Percentiles rank a stretch among this genome's conserved stretches.
Evolutionary conservation across 352 stramenopile genomes (phyloP).

Genomic region (Globisporangium apiculatum): DNA sequence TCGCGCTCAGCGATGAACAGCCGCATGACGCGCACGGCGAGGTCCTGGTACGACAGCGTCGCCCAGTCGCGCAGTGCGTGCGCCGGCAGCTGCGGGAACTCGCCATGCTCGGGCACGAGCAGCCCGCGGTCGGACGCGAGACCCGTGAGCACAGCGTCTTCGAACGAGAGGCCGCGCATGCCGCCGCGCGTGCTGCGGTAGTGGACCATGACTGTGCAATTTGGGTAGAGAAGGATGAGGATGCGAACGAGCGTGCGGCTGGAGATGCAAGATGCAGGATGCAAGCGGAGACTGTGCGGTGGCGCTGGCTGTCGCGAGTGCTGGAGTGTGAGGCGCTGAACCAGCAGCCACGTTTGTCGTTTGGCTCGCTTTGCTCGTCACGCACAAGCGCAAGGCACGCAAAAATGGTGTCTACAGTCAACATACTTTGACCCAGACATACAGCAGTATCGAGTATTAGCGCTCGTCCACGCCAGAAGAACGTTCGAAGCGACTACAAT

Average conservation of each 20-base stretch:
- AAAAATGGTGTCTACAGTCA: neutral
- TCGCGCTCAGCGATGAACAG: slow-evolving; percentile 95
- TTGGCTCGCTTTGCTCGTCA: neutral
- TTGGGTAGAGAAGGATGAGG: neutral
- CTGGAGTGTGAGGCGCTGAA: slow-evolving; percentile 3
- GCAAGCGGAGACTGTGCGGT: too few relatives aligned
- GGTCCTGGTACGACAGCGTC: slow-evolving; percentile 90
- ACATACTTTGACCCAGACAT: too few relatives aligned
- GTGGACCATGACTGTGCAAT: slow-evolving; percentile 46
- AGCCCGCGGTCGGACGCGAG: slow-evolving; percentile 80
- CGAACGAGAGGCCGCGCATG: slow-evolving; percentile 76
- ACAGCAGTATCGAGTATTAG: neutral
- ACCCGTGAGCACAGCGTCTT: slow-evolving; percentile 82
- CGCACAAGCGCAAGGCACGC: neutral
- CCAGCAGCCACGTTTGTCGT: neutral
- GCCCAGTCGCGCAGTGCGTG: slow-evolving; percentile 78
- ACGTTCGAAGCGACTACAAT: neutral
- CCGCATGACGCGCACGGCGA: slow-evolving; percentile 93
- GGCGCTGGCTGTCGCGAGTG: neutral
- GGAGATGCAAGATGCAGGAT: too few relatives aligned
- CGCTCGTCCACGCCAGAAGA: neutral
- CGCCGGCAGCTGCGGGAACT: slow-evolving; percentile 70
- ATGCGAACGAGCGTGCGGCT: neutral
- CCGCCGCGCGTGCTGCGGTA: slow-evolving; percentile 82
- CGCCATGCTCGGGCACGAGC: slow-evolving; percentile 66